Evolutionary conservation across 2,329 filamentous ascomycete species (phyloP).

Genomic region (Hypoxylon sp.): DNA sequence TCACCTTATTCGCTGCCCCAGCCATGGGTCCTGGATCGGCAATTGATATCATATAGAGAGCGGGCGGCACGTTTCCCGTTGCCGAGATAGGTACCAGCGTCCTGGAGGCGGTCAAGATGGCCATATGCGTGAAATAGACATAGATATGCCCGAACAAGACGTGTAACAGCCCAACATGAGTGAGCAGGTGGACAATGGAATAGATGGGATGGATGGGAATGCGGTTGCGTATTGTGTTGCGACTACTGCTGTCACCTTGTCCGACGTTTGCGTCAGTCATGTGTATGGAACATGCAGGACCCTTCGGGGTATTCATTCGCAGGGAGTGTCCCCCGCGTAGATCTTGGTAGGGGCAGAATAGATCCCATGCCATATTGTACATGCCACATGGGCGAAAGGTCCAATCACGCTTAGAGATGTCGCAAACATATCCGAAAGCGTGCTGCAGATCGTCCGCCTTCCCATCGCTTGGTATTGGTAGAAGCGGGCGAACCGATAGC

Average conservation of each 20-base stretch:
- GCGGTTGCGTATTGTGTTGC: slow-evolving; percentile 39
- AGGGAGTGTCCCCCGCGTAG: slow-evolving; percentile 44
- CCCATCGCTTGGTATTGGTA: slow-evolving; percentile 38
- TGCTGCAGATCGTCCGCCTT: slow-evolving; percentile 42
- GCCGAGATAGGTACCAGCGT: slow-evolving; percentile 35
- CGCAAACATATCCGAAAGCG: slow-evolving; percentile 44
- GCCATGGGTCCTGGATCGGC: slow-evolving; percentile 45
- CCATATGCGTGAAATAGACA: slow-evolving; percentile 33
- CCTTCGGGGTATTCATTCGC: slow-evolving; percentile 41
- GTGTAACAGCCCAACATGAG: slow-evolving; percentile 21
- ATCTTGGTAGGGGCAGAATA: slow-evolving; percentile 41
- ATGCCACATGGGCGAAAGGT: slow-evolving; percentile 40
- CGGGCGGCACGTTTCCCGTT: slow-evolving; percentile 40
- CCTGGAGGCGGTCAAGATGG: slow-evolving; percentile 40
- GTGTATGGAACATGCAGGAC: slow-evolving; percentile 44
- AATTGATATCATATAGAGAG: slow-evolving; percentile 43
- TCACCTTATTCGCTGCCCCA: slow-evolving; percentile 44
- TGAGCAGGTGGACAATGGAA: slow-evolving; percentile 14
- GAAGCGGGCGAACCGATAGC: slow-evolving; percentile 31
- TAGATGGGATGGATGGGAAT: slow-evolving; percentile 19
- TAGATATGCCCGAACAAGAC: slow-evolving; percentile 16
- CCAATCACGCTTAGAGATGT: slow-evolving; percentile 38
- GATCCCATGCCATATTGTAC: slow-evolving; percentile 43
- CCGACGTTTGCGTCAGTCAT: slow-evolving; percentile 47
- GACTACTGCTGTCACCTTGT: slow-evolving; percentile 39